These are phyloP conservation scores for Talaromyces liani DNA, from an alignment of 495 filamentous ascomycete genomes.

Conservation along the genomic window DNA sequence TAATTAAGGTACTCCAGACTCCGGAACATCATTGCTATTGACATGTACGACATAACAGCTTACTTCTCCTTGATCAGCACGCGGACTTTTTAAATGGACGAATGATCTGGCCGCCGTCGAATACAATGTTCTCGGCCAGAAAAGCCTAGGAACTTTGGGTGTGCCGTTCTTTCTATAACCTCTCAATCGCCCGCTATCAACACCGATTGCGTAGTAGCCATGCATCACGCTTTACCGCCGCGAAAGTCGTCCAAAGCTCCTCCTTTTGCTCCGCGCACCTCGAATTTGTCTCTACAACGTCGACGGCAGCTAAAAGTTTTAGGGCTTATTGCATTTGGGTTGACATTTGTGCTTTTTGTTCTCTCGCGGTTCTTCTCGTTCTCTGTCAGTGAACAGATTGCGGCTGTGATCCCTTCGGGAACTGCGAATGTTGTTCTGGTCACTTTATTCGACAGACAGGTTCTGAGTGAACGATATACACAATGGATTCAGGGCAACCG, in stretches of 20 bases:
- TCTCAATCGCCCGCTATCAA: neutral
- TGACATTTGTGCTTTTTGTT: constrained; percentile 57
- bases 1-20: neutral
- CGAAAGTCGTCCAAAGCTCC: constrained; percentile 54
- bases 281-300: constrained; percentile 54
- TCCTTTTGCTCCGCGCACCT: constrained; percentile 46
- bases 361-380: constrained; percentile 42
- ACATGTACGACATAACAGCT: neutral
- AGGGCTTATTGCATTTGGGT: constrained; percentile 46
- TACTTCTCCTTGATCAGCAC: neutral
- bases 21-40: neutral
- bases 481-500: constrained; percentile 74
- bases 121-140: constrained; percentile 5
- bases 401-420: constrained; percentile 48
- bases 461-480: constrained; percentile 53
- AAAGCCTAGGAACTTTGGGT: neutral
- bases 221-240: constrained; percentile 90
- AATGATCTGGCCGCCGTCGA: neutral
- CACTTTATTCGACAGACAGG: constrained; percentile 64
- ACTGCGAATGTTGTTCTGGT: constrained; percentile 81
- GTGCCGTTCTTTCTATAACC: neutral
- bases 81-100: neutral
- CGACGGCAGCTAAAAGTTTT: constrained; percentile 59
- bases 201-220: constrained; percentile 24
- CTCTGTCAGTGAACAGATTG: constrained; percentile 18